Evolutionary conservation across 257 asterid genomes (phyloP).

Genomic region (Scutellaria minor): DNA sequence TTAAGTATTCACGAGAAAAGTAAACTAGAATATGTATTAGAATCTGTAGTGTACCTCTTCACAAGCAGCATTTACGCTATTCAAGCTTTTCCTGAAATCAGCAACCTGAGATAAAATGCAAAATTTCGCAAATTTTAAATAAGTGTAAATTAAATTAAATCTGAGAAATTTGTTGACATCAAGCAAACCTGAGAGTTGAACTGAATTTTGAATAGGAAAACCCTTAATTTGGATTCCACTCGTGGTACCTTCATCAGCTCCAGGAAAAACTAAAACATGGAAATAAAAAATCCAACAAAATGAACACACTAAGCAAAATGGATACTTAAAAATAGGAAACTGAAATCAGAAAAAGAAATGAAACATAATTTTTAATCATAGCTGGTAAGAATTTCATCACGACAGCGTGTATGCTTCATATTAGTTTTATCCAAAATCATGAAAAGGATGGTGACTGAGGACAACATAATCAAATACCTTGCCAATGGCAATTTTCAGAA

Average conservation of each 20-base stretch:
- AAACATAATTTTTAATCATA: not conserved
- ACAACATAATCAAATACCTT: not conserved
- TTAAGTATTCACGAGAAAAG: constrained; percentile 22
- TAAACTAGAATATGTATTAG: constrained; percentile 12
- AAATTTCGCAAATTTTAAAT: constrained; percentile 33
- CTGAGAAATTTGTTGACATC: constrained; percentile 34
- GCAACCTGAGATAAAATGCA: constrained; percentile 58
- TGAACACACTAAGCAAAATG: constrained; percentile 15
- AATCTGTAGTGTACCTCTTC: constrained; percentile 69
- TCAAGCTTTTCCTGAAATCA: constrained; percentile 80
- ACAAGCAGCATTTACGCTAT: constrained; percentile 75
- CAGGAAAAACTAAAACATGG: constrained; percentile 73
- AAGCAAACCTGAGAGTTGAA: constrained; percentile 83
- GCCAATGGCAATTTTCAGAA: not conserved
- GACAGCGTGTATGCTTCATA: not conserved
- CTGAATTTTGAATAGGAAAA: constrained; percentile 92
- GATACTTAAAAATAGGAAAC: not conserved
- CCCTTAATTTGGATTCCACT: constrained; percentile 84
- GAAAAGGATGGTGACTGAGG: not conserved
- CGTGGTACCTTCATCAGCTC: constrained; percentile 99
- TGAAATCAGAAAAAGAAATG: not conserved
- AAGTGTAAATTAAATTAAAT: constrained; percentile 4
- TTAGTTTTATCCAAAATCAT: not conserved
- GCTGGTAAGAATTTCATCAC: not conserved
- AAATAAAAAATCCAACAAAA: constrained; percentile 35